phyloP scores from a whole-genome alignment of 108 stramenopile genomes.

The Nannochloropsis salina region DNA sequence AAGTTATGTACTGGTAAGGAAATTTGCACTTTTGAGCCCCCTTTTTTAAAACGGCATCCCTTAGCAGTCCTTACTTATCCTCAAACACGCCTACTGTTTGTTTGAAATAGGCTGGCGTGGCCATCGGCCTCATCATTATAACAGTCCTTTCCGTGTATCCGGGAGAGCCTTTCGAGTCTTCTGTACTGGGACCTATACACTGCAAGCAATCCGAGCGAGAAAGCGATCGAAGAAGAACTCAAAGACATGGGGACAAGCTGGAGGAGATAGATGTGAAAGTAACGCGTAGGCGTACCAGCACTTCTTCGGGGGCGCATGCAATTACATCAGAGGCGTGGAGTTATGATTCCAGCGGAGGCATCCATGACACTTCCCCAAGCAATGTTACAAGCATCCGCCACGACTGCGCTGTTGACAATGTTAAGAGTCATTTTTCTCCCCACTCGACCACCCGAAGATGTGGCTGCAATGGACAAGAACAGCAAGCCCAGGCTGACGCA shows the following conservation, averaged over 20 bases:
- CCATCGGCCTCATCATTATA: neutral
- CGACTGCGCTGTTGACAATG: no score
- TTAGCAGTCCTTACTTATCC: no score
- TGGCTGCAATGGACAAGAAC: neutral
- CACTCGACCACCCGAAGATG: no score
- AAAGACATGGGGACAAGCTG: neutral
- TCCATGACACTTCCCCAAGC: no score
- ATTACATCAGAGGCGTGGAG: no score
- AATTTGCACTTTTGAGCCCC: neutral
- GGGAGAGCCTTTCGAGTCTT: neutral
- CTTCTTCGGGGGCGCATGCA: no score
- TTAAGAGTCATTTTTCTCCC: no score
- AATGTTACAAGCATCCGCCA: no score
- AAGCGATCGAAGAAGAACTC: neutral
- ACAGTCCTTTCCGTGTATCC: neutral
- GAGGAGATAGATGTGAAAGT: neutral
- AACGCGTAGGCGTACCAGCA: neutral
- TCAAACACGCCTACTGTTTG: no score
- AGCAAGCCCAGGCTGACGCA: neutral
- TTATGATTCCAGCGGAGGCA: no score
- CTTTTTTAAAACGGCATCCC: neutral
- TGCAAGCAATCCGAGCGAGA: neutral
- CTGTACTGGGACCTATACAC: neutral
- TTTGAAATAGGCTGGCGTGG: neutral
- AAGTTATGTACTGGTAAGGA: neutral